These are phyloP conservation scores for Fallopia convolvulus DNA, from an alignment of 148 eudicot species.

Conservation along the genomic window DNA sequence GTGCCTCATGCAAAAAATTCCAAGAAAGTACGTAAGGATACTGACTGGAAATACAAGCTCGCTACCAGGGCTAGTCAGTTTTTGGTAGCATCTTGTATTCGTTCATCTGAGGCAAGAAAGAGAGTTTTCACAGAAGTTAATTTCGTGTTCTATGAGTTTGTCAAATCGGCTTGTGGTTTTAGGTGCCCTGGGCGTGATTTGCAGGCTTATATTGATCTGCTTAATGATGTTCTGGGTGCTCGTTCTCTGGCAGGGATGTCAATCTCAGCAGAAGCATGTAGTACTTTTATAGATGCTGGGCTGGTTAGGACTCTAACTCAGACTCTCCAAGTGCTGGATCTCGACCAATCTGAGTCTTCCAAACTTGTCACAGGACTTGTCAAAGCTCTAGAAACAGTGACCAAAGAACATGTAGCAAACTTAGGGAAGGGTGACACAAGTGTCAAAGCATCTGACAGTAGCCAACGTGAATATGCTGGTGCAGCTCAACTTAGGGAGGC, in stretches of 20 bases:
- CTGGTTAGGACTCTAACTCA: constrained; percentile 66
- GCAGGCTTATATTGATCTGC: constrained; percentile 63
- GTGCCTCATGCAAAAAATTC: constrained; percentile 52
- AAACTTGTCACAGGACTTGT: constrained; percentile 66
- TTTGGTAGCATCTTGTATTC: constrained; percentile 86
- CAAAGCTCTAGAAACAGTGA: constrained; percentile 81
- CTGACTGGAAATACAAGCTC: constrained; percentile 87
- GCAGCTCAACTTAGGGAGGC: constrained; percentile 39
- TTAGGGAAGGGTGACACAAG: constrained; percentile 47
- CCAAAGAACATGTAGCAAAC: constrained; percentile 67
- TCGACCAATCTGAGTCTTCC: constrained; percentile 76
- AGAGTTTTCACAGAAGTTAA: constrained; percentile 61
- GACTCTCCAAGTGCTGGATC: constrained; percentile 67
- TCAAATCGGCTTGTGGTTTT: constrained; percentile 48
- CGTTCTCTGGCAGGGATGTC: constrained; percentile 75
- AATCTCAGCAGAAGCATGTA: constrained; percentile 78
- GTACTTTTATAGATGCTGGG: constrained; percentile 86
- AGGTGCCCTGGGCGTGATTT: constrained; percentile 55
- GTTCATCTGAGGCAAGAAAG: constrained; percentile 89
- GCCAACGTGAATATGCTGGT: constrained; percentile 32
- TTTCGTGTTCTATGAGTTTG: constrained; percentile 47
- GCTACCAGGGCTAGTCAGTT: constrained; percentile 70
- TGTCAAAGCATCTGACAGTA: constrained; percentile 47
- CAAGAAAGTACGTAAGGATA: constrained; percentile 75
- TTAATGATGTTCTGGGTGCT: constrained; percentile 69